Conservation (phyloP, 202 grass and related monocot species). For the Panicum virgatum region DNA sequence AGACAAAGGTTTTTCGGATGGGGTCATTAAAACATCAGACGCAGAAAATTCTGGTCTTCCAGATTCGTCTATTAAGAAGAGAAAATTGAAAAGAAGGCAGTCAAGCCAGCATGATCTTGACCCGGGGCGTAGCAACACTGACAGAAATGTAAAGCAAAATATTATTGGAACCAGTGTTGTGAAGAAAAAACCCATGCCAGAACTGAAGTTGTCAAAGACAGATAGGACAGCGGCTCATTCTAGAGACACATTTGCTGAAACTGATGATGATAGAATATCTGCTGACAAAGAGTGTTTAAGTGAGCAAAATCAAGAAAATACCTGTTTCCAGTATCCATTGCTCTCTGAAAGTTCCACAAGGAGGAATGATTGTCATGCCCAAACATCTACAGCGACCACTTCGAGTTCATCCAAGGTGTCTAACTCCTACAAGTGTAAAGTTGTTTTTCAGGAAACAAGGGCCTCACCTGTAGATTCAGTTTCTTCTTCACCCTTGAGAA, state of each 20-base stretch:
- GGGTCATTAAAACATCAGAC: constrained; percentile 33
- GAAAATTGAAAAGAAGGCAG: constrained; percentile 46
- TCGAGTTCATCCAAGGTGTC: constrained; percentile 88
- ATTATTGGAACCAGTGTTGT: constrained; percentile 40
- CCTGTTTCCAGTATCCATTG: constrained; percentile 27
- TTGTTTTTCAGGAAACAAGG: constrained; percentile 62
- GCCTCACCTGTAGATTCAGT: constrained; percentile 90
- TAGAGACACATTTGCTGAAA: constrained; percentile 22
- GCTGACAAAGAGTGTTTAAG: constrained; percentile 45
- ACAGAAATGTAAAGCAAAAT: constrained; percentile 30
- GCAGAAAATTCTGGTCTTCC: constrained; percentile 28
- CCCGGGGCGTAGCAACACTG: neutral
- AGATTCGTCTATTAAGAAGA: constrained; percentile 42
- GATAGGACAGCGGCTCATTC: constrained; percentile 28
- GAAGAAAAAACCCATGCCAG: constrained; percentile 36
- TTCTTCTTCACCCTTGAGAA: constrained; percentile 88
- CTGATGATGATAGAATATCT: constrained; percentile 7
- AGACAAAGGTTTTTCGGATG: constrained; percentile 30
- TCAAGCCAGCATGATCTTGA: constrained; percentile 38
- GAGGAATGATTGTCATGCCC: constrained; percentile 45
- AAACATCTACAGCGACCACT: constrained; percentile 51
- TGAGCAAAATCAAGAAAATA: constrained; percentile 34
- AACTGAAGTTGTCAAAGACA: constrained; percentile 33
- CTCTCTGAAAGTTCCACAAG: constrained; percentile 41
- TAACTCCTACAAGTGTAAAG: constrained; percentile 59